Percentiles rank a stretch among this genome's conserved stretches.
phyloP scores from a whole-genome alignment of 1,284 basidiomycete species.

The Golubevia sp. region DNA sequence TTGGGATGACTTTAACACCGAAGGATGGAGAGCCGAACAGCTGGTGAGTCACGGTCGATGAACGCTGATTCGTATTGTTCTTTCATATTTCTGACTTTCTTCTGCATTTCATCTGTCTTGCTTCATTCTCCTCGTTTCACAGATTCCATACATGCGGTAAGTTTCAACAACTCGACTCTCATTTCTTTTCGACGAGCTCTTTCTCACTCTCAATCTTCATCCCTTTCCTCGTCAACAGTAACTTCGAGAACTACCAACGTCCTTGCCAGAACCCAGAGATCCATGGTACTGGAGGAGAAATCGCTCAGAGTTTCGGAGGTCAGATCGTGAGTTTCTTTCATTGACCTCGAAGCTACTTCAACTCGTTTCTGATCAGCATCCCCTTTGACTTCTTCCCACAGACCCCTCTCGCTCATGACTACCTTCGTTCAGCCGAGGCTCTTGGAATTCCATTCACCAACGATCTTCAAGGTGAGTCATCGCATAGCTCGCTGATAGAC shows the following conservation, averaged over 20 bases:
- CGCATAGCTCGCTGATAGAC: too few species aligned
- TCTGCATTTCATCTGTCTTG: too few species aligned
- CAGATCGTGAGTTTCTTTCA: slow-evolving; percentile 58
- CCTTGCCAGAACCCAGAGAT: slow-evolving; percentile 65
- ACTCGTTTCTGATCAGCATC: neutral
- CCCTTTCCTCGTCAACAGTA: too few species aligned
- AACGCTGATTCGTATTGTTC: too few species aligned
- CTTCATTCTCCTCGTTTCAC: too few species aligned
- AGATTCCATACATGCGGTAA: slow-evolving; percentile 76
- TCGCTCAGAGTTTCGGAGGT: slow-evolving; percentile 73
- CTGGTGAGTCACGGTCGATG: too few species aligned
- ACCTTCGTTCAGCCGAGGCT: slow-evolving; percentile 70
- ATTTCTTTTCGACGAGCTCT: too few species aligned
- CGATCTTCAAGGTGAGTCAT: slow-evolving; percentile 53
- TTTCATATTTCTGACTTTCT: too few species aligned
- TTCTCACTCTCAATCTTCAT: too few species aligned
- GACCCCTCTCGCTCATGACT: slow-evolving; percentile 71
- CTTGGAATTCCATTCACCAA: slow-evolving; percentile 72
- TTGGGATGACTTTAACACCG: slow-evolving; percentile 73
- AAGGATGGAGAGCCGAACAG: slow-evolving; percentile 72
- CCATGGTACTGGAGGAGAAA: slow-evolving; percentile 73
- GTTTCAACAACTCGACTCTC: too few species aligned
- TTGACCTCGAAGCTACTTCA: neutral
- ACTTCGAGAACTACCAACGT: slow-evolving; percentile 77
- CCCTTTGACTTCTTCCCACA: neutral